Evolutionary conservation across 2,329 filamentous ascomycete genomes (phyloP), one percentile per base, ranked within the genome.

Genomic region (Penicillium janthinellum): DNA sequence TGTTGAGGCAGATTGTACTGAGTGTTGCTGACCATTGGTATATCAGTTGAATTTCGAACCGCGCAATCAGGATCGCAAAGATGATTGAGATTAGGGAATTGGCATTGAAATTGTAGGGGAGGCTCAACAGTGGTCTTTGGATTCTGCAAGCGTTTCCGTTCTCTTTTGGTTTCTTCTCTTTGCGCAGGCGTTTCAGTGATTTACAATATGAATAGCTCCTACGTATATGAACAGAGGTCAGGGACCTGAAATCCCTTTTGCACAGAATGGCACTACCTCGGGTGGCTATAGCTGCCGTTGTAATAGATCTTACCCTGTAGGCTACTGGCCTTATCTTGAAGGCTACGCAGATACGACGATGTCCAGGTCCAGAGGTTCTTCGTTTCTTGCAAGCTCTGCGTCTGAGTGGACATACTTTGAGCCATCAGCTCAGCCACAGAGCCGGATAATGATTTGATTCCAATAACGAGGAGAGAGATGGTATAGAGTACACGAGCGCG

Each of bases 41-140:
- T 14, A 47, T 54, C 64, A 90, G 87, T 74, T 89, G 57, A 90
- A 90, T 65, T 90, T 90, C 64, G 84, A 90, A 71, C 85, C 88
- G n/a, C 78, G 81, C 54, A 84, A 83, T 64, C 83, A 88, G 52
- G 83, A 86, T 28, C 81, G 83, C 52, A 77, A 80, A 44, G 67
- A 71, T 51, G 64, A 71, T 55, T 68, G 56, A 69, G 42, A 41
- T 17, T 17, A 15, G 55, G 25, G 17, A 22, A 47, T 47, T 45
- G 38, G n/a, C 28, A 48, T 34, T 11, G 17, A n/a, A 14, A 6
- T 20, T 39, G 28, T 35, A 49, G 8, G 41, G 6, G 10, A 35
- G 25, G 7, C 25, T 28, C 31, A 6, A 5, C 45, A 31, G 25
- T 31, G n/a, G n/a, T n/a, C 17, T 14, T n/a, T 17, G 25, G 31